Evolutionary conservation across 163 green algal species (phyloP), one percentile per base, ranked within the genome.

Genomic region (Prototheca wickerhamii): DNA sequence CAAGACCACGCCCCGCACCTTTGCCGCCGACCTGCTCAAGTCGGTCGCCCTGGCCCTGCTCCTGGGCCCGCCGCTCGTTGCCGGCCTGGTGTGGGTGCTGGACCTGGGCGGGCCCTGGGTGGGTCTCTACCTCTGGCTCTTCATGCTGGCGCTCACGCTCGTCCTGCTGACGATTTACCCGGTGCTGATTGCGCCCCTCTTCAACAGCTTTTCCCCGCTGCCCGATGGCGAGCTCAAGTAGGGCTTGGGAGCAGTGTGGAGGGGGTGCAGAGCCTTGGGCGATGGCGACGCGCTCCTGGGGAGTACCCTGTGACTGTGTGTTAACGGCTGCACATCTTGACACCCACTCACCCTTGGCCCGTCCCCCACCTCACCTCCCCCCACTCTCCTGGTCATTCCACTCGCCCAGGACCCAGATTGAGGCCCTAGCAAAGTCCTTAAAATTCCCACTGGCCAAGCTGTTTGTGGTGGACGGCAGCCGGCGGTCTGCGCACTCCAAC

Each of bases 131-230:
- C 75, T 96, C 28, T 96, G 87, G 86, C 64, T 59, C 26, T 95
- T 97, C 71, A 43, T 94, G 23, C 68, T 95, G 28, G 65, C 28
- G 1, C 33, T 96, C 6, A 50, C 54, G 20, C 43, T 94, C 23
- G 60, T 86, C 21, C 64, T 84, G 33, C 75, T 93, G 72, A 87
- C 82, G 18, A 72, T 90, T 28, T 92, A 90, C 62, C 86, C 89
- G 3, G 58, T 76, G 4, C 12, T 76, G 43, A 96, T 97, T 57
- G 85, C 86, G 1, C 90, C 90, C 7, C 78, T 97, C 7, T 97
- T 97, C 84, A 97, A 97, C 84, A 97, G 91, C 60, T 96, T 87
- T 63, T 73, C 77, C 26, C 75, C 75, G 2, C 66, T 94, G 52
- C 71, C 74, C 4, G 60, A 84, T 60, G 80, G 82, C 17, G 31